Conservation (phyloP, 202 grass and related monocot genomes). For the Elaeis oleifera region DNA sequence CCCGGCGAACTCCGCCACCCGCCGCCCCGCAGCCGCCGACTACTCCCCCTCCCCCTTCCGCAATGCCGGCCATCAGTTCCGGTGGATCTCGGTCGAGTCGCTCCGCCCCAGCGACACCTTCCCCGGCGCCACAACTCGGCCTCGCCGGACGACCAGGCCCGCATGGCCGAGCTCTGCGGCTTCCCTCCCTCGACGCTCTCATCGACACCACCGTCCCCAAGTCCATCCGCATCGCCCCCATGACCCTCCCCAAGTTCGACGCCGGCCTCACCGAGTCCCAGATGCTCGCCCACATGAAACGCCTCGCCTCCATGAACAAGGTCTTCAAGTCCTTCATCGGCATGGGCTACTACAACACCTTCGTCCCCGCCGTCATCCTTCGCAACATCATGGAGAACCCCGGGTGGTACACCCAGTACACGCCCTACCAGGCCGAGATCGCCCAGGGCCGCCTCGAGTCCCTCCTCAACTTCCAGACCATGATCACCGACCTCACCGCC, state of each 20-base stretch:
- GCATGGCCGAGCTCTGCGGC: slow-evolving; percentile 61
- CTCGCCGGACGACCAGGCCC: slow-evolving; percentile 49
- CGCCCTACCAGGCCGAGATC: slow-evolving; percentile 98
- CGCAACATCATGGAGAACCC: slow-evolving; percentile 99
- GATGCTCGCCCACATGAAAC: slow-evolving; percentile 83
- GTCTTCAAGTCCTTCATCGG: slow-evolving; percentile 89
- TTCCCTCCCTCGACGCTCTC: slow-evolving; percentile 62
- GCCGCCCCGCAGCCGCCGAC: slow-evolving; percentile 6
- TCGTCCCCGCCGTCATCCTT: slow-evolving; percentile 65
- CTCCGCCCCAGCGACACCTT: slow-evolving; percentile 92
- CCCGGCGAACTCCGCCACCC: not conserved
- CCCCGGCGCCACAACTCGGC: slow-evolving; percentile 83
- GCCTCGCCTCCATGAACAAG: slow-evolving; percentile 72
- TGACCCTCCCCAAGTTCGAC: slow-evolving; percentile 63
- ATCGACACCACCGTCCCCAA: slow-evolving; percentile 88
- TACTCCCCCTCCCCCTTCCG: not conserved
- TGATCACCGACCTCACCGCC: slow-evolving; percentile 83
- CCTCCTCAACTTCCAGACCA: slow-evolving; percentile 93
- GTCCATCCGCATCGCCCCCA: slow-evolving; percentile 58
- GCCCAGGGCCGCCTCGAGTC: slow-evolving; percentile 95
- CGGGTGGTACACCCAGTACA: slow-evolving; percentile 99
- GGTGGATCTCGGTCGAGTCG: slow-evolving; percentile 45
- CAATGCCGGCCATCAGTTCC: slow-evolving; percentile 22
- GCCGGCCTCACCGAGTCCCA: slow-evolving; percentile 71
- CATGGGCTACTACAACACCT: slow-evolving; percentile 94